These are phyloP conservation scores for Solanum pennellii DNA, from an alignment of 257 asterid species.

Conservation along the genomic window DNA sequence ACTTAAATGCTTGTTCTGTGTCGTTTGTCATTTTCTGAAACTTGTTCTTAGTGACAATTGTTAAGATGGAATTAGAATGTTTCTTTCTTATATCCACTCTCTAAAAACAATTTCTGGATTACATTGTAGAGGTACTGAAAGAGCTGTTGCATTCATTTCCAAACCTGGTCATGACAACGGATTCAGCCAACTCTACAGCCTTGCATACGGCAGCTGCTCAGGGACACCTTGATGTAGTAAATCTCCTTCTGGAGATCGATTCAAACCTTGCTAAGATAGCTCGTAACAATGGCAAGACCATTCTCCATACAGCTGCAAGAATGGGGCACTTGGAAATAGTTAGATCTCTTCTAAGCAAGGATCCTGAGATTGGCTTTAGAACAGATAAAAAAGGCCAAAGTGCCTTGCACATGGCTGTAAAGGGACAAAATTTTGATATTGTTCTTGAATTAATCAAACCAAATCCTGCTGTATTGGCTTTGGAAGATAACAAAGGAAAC, in stretches of 20 bases:
- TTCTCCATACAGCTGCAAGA: conserved; percentile 90
- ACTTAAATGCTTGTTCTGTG: background rate
- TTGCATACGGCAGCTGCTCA: conserved; percentile 97
- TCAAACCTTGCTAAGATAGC: conserved; percentile 81
- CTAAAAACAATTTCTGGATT: background rate
- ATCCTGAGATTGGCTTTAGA: conserved; percentile 63
- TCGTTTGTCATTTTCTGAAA: background rate
- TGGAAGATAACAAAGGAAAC: conserved; percentile 84
- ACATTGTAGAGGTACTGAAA: conserved; percentile 63
- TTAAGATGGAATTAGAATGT: background rate
- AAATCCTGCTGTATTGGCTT: conserved; percentile 49
- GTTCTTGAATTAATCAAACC: conserved; percentile 81
- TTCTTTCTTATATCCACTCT: background rate
- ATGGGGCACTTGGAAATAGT: conserved; percentile 94
- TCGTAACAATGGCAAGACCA: conserved; percentile 84
- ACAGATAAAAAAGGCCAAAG: conserved; percentile 85
- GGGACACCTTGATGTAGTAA: conserved; percentile 63
- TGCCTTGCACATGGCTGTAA: conserved; percentile 91
- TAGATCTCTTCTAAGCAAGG: conserved; percentile 56
- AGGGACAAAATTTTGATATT: conserved; percentile 74
- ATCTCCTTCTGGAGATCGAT: conserved; percentile 69
- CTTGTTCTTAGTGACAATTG: background rate
- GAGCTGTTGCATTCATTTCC: conserved; percentile 67
- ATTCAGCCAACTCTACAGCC: conserved; percentile 72
- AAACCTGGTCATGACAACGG: conserved; percentile 78